phyloP scores from a whole-genome alignment of 768 basidiomycete species.

The Suillus subalutaceus region DNA sequence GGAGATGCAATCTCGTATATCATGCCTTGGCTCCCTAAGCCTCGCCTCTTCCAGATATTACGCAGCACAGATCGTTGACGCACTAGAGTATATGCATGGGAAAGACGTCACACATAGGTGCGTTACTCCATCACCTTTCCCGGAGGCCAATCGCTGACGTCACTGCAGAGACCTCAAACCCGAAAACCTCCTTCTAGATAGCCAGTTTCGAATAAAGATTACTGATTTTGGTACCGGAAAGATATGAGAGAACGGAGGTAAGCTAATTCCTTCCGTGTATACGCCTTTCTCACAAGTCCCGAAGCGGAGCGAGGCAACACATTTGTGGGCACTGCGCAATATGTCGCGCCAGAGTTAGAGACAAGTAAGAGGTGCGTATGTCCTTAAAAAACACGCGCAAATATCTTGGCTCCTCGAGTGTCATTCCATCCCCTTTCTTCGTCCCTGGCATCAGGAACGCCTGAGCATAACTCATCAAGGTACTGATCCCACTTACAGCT shows the following conservation, averaged over 20 bases:
- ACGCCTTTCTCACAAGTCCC: slow-evolving; percentile 29
- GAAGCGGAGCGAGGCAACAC: slow-evolving; percentile 61
- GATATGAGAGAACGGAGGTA: slow-evolving; percentile 60
- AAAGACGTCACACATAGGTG: slow-evolving; percentile 89
- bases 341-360: slow-evolving; percentile 86
- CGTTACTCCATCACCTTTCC: slow-evolving; percentile 17
- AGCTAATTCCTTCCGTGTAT: slow-evolving; percentile 26
- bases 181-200: slow-evolving; percentile 90
- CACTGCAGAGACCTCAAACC: slow-evolving; percentile 71
- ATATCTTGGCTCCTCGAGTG: neutral
- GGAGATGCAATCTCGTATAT: slow-evolving; percentile 73
- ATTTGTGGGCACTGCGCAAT: slow-evolving; percentile 91
- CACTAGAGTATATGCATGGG: slow-evolving; percentile 87
- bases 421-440: neutral
- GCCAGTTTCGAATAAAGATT: slow-evolving; percentile 85
- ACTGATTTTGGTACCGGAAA: slow-evolving; percentile 97
- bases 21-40: slow-evolving; percentile 85
- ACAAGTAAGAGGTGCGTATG: slow-evolving; percentile 79
- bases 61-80: slow-evolving; percentile 86
- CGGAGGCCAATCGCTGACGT: neutral
- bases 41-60: slow-evolving; percentile 79
- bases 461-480: neutral
- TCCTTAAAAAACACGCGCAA: neutral
- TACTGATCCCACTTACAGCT: slow-evolving; percentile 46
- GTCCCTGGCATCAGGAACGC: slow-evolving; percentile 1